These are phyloP conservation scores for Ploettnerulaceae sp. DNA, from an alignment of 2,329 filamentous ascomycete species.

Conservation along the genomic window DNA sequence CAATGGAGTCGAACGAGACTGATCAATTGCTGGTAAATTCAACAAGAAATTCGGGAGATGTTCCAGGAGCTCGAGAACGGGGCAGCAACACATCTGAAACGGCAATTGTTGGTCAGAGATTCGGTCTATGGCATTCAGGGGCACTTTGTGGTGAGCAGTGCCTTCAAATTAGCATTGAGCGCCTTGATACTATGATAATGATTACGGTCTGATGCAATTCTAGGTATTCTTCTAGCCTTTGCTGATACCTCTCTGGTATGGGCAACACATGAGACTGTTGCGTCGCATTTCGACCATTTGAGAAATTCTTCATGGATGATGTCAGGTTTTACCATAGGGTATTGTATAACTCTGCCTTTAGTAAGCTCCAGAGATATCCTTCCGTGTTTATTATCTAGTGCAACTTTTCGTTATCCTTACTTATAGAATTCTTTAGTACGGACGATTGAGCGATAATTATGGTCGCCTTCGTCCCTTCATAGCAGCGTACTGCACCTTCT, in stretches of 20 bases:
- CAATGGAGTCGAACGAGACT: too few relatives aligned
- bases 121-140: constrained; percentile 16
- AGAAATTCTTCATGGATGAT: constrained; percentile 25
- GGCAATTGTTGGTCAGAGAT: not conserved
- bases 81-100: not conserved
- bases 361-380: too few relatives aligned
- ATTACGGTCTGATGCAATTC: constrained; percentile 13
- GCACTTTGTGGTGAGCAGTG: constrained; percentile 13
- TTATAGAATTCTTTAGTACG: constrained; percentile 14
- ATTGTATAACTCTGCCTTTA: constrained; percentile 21
- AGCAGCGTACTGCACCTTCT: constrained; percentile 43
- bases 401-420: not conserved
- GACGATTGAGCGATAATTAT: constrained; percentile 52
- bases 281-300: constrained; percentile 19
- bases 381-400: not conserved
- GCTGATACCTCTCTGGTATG: constrained; percentile 23
- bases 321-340: constrained; percentile 23
- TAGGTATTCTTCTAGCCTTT: constrained; percentile 20
- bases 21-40: too few relatives aligned
- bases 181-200: not conserved
- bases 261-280: constrained; percentile 24
- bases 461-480: constrained; percentile 45
- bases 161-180: not conserved
- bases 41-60: too few relatives aligned
- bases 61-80: too few relatives aligned